Conservation (phyloP, 2,329 filamentous ascomycete genomes). For the Penicillium sp. region DNA sequence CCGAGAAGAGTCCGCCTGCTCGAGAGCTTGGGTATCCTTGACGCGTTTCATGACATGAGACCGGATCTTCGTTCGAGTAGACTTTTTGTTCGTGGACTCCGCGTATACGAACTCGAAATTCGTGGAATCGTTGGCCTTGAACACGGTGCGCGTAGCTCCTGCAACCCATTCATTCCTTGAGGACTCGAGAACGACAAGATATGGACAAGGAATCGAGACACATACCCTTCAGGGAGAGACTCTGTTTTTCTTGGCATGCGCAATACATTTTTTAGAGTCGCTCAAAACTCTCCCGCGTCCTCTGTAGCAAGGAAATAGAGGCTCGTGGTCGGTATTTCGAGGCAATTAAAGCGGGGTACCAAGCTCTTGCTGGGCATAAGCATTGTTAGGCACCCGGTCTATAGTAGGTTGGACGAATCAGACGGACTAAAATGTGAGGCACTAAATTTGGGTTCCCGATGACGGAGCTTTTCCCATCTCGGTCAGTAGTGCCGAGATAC, state of each 20-base stretch:
- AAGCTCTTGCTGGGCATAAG: not conserved
- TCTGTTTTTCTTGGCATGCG: not conserved
- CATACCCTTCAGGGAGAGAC: not conserved
- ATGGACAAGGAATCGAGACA: not conserved
- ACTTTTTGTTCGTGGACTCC: not conserved
- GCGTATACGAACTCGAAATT: not conserved
- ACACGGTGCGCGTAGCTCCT: not conserved
- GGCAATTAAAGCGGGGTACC: not conserved
- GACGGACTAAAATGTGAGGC: not conserved
- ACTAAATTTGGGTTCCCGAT: not conserved
- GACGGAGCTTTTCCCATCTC: not conserved
- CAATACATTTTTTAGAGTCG: not conserved
- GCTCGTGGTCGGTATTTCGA: not conserved
- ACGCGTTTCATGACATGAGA: not conserved
- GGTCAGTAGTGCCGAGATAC: not conserved
- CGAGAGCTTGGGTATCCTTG: not conserved
- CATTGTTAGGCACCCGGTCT: not conserved
- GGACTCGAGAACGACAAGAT: no score
- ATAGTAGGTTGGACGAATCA: not conserved
- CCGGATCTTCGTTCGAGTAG: not conserved
- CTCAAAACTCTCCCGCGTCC: not conserved
- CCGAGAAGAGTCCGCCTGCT: not conserved
- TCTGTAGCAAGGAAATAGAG: no score
- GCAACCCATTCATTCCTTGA: not conserved
- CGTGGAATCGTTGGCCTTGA: not conserved